A percentile compares a stretch with the other conserved stretches of the same genome.
phyloP scores from a whole-genome alignment of 2,329 filamentous ascomycete species.

The Fusarium sp. region DNA sequence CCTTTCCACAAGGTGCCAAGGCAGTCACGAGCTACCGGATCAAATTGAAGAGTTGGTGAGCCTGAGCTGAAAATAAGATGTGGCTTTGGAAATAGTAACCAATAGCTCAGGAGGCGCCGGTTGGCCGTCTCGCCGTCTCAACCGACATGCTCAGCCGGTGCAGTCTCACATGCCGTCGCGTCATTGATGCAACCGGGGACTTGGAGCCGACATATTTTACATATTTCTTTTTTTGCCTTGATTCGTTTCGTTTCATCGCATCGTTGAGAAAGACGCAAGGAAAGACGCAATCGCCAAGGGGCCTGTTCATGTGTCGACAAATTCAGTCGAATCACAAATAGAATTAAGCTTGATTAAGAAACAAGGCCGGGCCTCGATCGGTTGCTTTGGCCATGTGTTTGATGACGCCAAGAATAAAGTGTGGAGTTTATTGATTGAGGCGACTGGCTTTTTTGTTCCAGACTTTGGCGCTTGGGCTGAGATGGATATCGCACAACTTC shows the following conservation, averaged over 20 bases:
- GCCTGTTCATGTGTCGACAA: background rate
- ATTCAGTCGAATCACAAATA: background rate
- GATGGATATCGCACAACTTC: background rate
- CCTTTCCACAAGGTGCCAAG: background rate
- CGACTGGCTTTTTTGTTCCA: background rate
- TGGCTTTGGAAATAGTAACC: background rate
- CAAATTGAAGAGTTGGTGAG: background rate
- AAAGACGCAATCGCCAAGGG: background rate
- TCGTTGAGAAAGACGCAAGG: background rate
- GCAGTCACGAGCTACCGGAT: background rate
- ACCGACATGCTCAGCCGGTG: background rate
- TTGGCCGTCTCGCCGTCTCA: background rate
- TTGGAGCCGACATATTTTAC: background rate
- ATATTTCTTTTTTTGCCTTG: background rate
- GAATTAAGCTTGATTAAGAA: background rate
- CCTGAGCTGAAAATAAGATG: background rate
- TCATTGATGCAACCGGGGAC: background rate
- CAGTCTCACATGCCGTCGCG: background rate
- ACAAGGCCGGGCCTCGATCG: background rate
- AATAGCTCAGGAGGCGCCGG: background rate
- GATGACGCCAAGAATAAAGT: background rate
- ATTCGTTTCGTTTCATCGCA: background rate
- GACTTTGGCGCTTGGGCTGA: background rate
- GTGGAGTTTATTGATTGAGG: background rate
- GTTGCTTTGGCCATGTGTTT: background rate